Conservation (phyloP, 2,329 filamentous ascomycete species). For the Chalaropsis ovoidea region DNA sequence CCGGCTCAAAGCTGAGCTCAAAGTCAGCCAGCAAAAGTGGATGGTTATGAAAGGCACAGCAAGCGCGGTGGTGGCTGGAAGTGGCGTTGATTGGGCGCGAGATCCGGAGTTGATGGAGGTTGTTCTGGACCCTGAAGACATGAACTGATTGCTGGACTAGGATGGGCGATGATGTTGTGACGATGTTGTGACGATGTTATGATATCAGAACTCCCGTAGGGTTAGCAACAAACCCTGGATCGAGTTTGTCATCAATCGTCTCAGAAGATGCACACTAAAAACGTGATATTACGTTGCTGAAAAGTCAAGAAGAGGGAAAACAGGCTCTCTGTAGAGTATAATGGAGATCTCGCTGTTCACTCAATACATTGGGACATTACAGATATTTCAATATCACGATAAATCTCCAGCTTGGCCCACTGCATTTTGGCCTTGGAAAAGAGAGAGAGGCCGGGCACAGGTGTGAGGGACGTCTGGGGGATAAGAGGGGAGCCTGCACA, state of each 20-base stretch:
- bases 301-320: too few relatives aligned
- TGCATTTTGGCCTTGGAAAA: constrained; percentile 13
- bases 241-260: too few relatives aligned
- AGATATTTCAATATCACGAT: neutral
- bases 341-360: too few relatives aligned
- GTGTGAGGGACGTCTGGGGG: constrained; percentile 26
- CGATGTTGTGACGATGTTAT: neutral
- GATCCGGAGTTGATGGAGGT: constrained; percentile 58
- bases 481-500: constrained; percentile 23
- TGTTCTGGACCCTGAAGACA: constrained; percentile 56
- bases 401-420: neutral
- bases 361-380: too few relatives aligned
- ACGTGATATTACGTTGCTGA: too few relatives aligned
- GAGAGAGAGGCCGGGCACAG: constrained; percentile 25
- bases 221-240: too few relatives aligned
- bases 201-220: too few relatives aligned
- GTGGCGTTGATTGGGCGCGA: constrained; percentile 70
- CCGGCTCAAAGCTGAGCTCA: constrained; percentile 49
- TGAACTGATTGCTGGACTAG: constrained; percentile 1
- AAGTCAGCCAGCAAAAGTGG: constrained; percentile 55
- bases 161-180: too few relatives aligned
- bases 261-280: too few relatives aligned
- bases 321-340: too few relatives aligned
- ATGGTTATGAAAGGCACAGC: constrained; percentile 66
- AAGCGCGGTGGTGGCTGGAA: constrained; percentile 69